These are phyloP conservation scores for Terfezia claveryi DNA, from an alignment of 495 filamentous ascomycete genomes.

Conservation along the genomic window DNA sequence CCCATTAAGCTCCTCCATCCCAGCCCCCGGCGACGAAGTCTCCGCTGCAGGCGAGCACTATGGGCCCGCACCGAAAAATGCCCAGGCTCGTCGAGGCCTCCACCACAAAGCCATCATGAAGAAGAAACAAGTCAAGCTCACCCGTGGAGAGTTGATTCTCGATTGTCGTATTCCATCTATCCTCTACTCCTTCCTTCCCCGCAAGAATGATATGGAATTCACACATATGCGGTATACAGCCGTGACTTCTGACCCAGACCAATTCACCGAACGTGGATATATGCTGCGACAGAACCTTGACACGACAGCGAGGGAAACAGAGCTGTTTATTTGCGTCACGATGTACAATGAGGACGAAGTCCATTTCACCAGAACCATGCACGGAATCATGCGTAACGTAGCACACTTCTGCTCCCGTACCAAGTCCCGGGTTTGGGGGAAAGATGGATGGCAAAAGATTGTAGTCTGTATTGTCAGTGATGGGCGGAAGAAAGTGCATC, in stretches of 20 bases:
- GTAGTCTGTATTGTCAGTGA: slow-evolving; percentile 93
- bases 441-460: slow-evolving; percentile 97
- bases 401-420: slow-evolving; percentile 82
- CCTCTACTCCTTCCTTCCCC: slow-evolving; percentile 78
- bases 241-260: slow-evolving; percentile 95
- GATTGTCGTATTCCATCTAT: slow-evolving; percentile 99
- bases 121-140: slow-evolving; percentile 81
- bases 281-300: slow-evolving; percentile 91
- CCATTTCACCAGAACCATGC: slow-evolving; percentile 92
- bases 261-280: slow-evolving; percentile 72
- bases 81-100: slow-evolving; percentile 65
- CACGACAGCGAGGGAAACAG: slow-evolving; percentile 70
- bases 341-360: slow-evolving; percentile 99
- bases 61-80: slow-evolving; percentile 64
- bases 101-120: slow-evolving; percentile 67
- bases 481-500: slow-evolving; percentile 83
- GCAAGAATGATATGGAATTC: slow-evolving; percentile 83
- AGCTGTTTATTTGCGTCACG: slow-evolving; percentile 90
- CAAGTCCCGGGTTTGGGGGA: slow-evolving; percentile 89
- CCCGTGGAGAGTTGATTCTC: slow-evolving; percentile 91
- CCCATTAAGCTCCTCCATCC: background rate
- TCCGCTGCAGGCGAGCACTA: slow-evolving; percentile 37
- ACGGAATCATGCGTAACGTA: slow-evolving; percentile 96
- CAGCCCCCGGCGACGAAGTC: background rate
- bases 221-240: slow-evolving; percentile 99